Evolutionary conservation across 1,139 yeast species (phyloP).

Genomic region (Protomyces inouyei): DNA sequence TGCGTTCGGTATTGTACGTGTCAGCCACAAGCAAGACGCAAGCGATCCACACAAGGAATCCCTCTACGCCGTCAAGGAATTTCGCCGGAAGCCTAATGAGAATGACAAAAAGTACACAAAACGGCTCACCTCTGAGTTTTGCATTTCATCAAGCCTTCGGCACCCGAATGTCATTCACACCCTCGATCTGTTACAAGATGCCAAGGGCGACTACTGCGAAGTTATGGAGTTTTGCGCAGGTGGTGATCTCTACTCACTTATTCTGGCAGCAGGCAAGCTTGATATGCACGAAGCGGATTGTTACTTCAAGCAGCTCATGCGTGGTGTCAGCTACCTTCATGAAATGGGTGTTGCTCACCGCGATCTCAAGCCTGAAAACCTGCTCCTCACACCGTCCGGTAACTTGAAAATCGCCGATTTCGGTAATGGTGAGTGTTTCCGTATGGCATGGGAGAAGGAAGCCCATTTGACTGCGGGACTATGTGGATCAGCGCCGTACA

Average conservation of each 20-base stretch:
- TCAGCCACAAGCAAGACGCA: constrained; percentile 54
- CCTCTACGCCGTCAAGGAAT: constrained; percentile 78
- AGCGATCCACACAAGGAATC: constrained; percentile 44
- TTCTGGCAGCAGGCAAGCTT: constrained; percentile 75
- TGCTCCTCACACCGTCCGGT: constrained; percentile 74
- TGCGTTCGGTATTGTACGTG: constrained; percentile 77
- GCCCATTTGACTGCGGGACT: constrained; percentile 78
- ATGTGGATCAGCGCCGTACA: constrained; percentile 89
- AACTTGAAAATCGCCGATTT: constrained; percentile 85
- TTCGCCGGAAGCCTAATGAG: constrained; percentile 56
- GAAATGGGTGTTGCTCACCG: constrained; percentile 96
- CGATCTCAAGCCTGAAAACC: constrained; percentile 90
- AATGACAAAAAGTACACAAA: constrained; percentile 57
- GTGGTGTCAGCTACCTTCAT: constrained; percentile 94
- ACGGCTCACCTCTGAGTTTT: constrained; percentile 75
- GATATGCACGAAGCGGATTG: constrained; percentile 91
- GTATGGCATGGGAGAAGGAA: constrained; percentile 94
- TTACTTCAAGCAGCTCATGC: constrained; percentile 81
- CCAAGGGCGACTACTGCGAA: constrained; percentile 88
- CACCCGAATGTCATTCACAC: constrained; percentile 80
- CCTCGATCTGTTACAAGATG: constrained; percentile 79
- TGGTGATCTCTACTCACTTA: constrained; percentile 46
- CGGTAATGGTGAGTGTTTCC: constrained; percentile 92
- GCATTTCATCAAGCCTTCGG: constrained; percentile 74
- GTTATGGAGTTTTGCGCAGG: constrained; percentile 47